Conservation (phyloP, 768 basidiomycete species). For the Tricholoma saponaceum region DNA sequence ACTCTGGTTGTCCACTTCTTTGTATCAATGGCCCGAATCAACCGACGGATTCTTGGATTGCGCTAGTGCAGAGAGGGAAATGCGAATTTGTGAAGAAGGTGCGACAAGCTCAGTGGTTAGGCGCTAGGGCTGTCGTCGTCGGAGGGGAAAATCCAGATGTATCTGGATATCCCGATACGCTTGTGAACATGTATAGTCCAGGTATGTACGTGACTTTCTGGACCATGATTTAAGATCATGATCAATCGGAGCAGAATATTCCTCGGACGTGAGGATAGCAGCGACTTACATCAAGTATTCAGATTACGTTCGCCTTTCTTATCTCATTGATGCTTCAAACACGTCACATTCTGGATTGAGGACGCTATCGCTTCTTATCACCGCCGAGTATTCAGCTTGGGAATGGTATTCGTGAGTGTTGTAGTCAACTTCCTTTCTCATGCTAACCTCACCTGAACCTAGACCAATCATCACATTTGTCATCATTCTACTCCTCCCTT, state of each 20-base stretch:
- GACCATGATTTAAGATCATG: not conserved
- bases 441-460: conserved; percentile 7
- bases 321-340: conserved; percentile 70
- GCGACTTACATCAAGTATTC: conserved; percentile 86
- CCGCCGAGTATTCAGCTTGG: conserved; percentile 78
- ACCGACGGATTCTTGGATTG: conserved; percentile 83
- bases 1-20: conserved; percentile 66
- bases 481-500: conserved; percentile 86
- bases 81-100: conserved; percentile 94
- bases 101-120: conserved; percentile 63
- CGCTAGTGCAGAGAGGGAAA: conserved; percentile 81
- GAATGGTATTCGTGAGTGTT: conserved; percentile 85
- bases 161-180: conserved; percentile 64
- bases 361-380: conserved; percentile 74
- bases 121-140: conserved; percentile 88
- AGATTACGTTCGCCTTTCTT: conserved; percentile 67
- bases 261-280: conserved; percentile 79
- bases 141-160: conserved; percentile 73
- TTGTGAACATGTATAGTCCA: conserved; percentile 92
- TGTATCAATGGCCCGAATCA: conserved; percentile 51
- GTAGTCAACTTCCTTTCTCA: conserved; percentile 6
- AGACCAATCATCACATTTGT: conserved; percentile 86
- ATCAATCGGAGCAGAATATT: conserved; percentile 53
- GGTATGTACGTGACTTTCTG: conserved; percentile 40
- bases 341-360: conserved; percentile 74